These are phyloP conservation scores for Lablab purpureus DNA, from an alignment of 306 rosid genomes.

Conservation along the genomic window DNA sequence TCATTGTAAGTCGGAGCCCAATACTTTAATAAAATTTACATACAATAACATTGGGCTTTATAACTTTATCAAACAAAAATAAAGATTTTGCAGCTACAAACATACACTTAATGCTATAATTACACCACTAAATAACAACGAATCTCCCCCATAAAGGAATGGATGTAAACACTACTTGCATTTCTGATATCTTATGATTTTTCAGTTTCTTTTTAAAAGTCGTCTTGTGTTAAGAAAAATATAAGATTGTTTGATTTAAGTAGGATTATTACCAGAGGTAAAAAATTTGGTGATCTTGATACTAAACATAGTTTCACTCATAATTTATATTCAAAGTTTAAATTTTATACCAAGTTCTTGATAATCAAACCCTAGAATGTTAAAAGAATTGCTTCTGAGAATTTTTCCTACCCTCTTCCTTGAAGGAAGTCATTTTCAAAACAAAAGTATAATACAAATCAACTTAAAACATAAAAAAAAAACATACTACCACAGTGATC, in stretches of 20 bases:
- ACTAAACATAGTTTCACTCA: not conserved
- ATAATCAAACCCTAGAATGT: not conserved
- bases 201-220: not conserved
- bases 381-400: not conserved
- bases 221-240: not conserved
- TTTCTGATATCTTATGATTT: not conserved
- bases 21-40: not conserved
- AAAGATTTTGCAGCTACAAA: constrained; percentile 16
- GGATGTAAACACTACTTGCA: not conserved
- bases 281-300: too few species aligned
- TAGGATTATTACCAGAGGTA: not conserved
- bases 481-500: not conserved
- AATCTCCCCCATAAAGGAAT: not conserved
- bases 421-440: constrained; percentile 18
- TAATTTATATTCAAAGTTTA: too few species aligned
- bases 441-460: not conserved
- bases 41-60: constrained; percentile 8
- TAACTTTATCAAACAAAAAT: constrained; percentile 7
- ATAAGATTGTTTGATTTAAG: not conserved
- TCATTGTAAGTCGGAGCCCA: constrained; percentile 31
- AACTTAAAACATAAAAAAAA: not conserved
- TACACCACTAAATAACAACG: not conserved
- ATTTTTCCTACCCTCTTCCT: not conserved
- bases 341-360: too few species aligned
- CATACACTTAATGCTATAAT: not conserved